Evolutionary conservation across 768 basidiomycete species (phyloP), one percentile per base, ranked within the genome.

Genomic region (Kwoniella sp.): DNA sequence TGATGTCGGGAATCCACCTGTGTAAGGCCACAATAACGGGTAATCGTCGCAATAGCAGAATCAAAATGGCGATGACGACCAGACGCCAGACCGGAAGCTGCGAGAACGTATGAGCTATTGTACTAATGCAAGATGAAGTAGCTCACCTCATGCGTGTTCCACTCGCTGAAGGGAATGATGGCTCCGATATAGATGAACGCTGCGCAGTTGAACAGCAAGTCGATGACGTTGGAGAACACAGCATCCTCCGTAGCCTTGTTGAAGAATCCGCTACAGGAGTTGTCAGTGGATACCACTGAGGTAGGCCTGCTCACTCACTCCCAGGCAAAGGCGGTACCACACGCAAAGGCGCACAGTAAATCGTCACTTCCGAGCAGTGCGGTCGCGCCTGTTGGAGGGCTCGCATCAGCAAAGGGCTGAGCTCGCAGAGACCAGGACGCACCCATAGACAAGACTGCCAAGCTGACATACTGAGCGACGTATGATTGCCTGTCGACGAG

Each of bases 281-380:
- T 23, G 34, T 17, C 25, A 32, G 15, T 22, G 42, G 29, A 20
- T 3, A 14, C 20, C 31, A 38, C 15, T 19, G 28, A 3, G 26
- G 2, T 19, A 38, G 23, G 31, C 6, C 19, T 4, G 22, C 28
- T n/a, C 9, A 90, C 92, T 29, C 85, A 89, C 68, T 93, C 91
- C 90, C 90, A 95, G 0, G 90, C 93, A 70, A 96, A 99, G 2
- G 90, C 89, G 4, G 89, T 85, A 15, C 95, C 95, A 67, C 92
- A 96, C 5, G 85, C 83, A 73, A 98, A 99, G 1, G 93, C 87
- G 14, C 92, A 89, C 7, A 99, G 80, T 17, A 99, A 82, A 74
- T 96, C 92, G 75, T 96, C 91, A 10, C 88, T 86, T 27, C 91
- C 91, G 25, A 96, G 79, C 9, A 95, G 80, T 0, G 84, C 85